Base-by-base conservation (phyloP, 441 rosid genomes). In the Aleurites moluccanus region DNA sequence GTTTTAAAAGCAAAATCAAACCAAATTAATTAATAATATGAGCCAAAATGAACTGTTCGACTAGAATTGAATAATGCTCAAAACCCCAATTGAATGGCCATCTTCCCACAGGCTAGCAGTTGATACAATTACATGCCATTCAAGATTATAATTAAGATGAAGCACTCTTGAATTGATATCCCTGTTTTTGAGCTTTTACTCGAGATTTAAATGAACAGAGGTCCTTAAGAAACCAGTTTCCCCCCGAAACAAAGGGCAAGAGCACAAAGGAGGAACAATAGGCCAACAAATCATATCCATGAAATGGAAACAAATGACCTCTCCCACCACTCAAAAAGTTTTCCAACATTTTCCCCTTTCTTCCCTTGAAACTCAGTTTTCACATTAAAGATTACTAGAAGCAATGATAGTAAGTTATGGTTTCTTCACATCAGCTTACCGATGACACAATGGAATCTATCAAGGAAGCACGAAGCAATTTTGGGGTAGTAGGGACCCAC, bases 311-410 rank as follows among this genome's bases (percentile, higher is more conserved):
- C 27, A 60, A 57, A 67, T 2, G 28, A 35, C 73, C 14, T 18
- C 50, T 67, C 6, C 10, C 77, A 80, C 35, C 69, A 40, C 8
- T 10, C 35, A 20, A 67, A 67, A 28, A 50, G 45, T 25, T n/a
- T 49, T 28, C 13, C 45, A 60, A 10, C 60, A 70, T 47, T 33
- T 69, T 67, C 35, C 63, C 52, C 38, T 35, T 69, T 62, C 69
- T 75, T 52, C 53, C 20, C 40, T 23, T 59, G 73, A 64, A 9
- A 57, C 62, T 64, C 62, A 60, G 25, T 67, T 82, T 82, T 75
- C 77, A 73, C 83, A 67, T 28, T 7, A 55, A 57, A 65, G 68
- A 74, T 78, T 79, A 81, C 84, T 78, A 79, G 77, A 77, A 50
- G 76, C 79, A 73, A 67, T 60, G 68, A 44, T 49, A 49, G n/a